phyloP scores from a whole-genome alignment of 2,329 filamentous ascomycete genomes.

The Ploettnerulaceae sp. region DNA sequence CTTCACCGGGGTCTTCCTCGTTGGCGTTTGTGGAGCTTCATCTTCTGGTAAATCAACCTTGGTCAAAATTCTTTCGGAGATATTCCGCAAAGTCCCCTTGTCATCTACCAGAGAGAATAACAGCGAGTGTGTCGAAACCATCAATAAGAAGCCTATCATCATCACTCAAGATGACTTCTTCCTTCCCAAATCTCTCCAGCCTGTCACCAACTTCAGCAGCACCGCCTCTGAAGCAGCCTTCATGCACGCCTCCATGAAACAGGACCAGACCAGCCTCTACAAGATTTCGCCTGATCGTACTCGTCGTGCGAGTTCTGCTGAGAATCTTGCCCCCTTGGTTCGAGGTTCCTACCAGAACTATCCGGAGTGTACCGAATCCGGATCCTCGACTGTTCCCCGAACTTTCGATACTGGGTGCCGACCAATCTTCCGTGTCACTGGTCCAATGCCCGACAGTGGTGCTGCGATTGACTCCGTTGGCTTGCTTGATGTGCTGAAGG shows the following conservation, averaged over 20 bases:
- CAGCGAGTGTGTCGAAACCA: neutral
- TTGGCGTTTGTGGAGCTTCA: no score
- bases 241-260: neutral
- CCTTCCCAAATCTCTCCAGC: slow-evolving; percentile 12
- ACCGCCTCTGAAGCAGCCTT: slow-evolving; percentile 8
- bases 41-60: no score
- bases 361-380: neutral
- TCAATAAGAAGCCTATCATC: slow-evolving; percentile 1
- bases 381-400: neutral
- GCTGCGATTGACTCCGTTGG: slow-evolving; percentile 19
- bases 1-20: no score
- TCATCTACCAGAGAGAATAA: neutral
- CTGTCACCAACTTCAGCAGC: slow-evolving; percentile 7
- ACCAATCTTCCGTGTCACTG: slow-evolving; percentile 4
- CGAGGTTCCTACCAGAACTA: neutral
- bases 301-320: neutral
- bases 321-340: neutral
- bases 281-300: neutral
- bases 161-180: slow-evolving; percentile 28
- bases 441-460: slow-evolving; percentile 19
- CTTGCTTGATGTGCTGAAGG: slow-evolving; percentile 7
- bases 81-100: no score
- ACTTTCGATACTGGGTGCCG: neutral
- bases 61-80: no score
- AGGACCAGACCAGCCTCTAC: slow-evolving; percentile 9